Percentiles rank a stretch among this genome's conserved stretches.
phyloP scores from a whole-genome alignment of 2,329 filamentous ascomycete species.

The Epichloe festucae region DNA sequence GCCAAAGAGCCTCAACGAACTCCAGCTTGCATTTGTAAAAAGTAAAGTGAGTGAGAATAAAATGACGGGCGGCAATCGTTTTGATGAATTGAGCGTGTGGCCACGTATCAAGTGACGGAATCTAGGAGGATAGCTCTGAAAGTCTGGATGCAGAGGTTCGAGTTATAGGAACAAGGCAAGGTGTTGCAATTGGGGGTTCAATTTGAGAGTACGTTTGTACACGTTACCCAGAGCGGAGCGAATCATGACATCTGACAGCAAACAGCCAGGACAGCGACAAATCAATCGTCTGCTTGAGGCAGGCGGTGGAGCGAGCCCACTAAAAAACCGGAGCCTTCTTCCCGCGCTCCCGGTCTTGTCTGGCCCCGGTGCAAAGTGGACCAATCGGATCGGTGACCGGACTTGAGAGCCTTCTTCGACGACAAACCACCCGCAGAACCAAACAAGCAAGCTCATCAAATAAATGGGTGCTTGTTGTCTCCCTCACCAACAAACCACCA shows the following conservation, averaged over 20 bases:
- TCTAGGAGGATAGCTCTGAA: no score
- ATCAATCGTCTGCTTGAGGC: conserved; percentile 2
- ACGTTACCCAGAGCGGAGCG: not conserved
- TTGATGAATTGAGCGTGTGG: no score
- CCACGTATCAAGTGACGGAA: no score
- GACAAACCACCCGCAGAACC: not conserved
- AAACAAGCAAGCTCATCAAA: not conserved
- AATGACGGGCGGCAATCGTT: not conserved
- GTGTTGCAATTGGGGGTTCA: not conserved
- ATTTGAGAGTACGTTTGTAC: no score
- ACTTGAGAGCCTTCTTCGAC: no score
- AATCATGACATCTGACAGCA: conserved; percentile 1
- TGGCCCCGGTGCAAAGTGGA: no score
- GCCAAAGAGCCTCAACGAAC: no score
- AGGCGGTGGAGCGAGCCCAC: conserved; percentile 7
- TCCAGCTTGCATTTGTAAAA: no score
- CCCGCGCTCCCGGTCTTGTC: not conserved
- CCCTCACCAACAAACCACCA: not conserved
- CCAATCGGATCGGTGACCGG: no score
- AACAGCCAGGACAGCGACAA: not conserved
- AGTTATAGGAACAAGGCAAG: not conserved
- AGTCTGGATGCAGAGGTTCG: no score
- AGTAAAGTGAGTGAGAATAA: no score
- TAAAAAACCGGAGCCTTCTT: not conserved
- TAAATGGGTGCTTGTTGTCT: not conserved